Percentiles rank a stretch among this genome's conserved stretches.
These are phyloP conservation scores for Rhypophila decipiens DNA, from an alignment of 495 filamentous ascomycete genomes.

Conservation along the genomic window DNA sequence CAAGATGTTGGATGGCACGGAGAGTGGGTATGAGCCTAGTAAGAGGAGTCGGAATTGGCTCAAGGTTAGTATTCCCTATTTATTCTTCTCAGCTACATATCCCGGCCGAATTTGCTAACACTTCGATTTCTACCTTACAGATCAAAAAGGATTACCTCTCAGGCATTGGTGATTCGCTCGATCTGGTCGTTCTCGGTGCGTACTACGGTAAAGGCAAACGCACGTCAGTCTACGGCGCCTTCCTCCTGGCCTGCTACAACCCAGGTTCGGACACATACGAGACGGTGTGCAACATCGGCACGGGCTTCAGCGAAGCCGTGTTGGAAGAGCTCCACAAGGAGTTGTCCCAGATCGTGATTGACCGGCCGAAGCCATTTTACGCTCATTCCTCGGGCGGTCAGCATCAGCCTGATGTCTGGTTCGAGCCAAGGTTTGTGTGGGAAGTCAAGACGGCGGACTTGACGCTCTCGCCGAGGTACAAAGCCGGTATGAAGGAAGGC, in stretches of 20 bases:
- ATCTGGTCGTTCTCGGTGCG: conserved; percentile 91
- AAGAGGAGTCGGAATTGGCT: conserved; percentile 97
- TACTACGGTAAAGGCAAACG: conserved; percentile 94
- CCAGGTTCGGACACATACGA: conserved; percentile 70
- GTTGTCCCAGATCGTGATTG: conserved; percentile 68
- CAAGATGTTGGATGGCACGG: conserved; percentile 91
- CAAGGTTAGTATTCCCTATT: conserved; percentile 52
- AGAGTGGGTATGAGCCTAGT: conserved; percentile 90
- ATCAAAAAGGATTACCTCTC: conserved; percentile 97
- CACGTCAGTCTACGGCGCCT: conserved; percentile 89
- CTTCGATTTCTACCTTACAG: conserved; percentile 29
- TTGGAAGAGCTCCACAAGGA: conserved; percentile 74
- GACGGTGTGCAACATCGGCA: conserved; percentile 96
- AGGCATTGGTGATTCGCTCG: conserved; percentile 89
- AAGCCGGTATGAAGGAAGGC: conserved; percentile 62
- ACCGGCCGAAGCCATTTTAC: conserved; percentile 91
- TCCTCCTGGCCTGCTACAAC: conserved; percentile 93
- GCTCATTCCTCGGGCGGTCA: conserved; percentile 73
- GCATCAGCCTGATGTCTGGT: conserved; percentile 97
- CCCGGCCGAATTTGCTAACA: neutral
- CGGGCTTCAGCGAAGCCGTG: conserved; percentile 84
- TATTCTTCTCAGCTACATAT: neutral
- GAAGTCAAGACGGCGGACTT: conserved; percentile 96
- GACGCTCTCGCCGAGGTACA: conserved; percentile 86
- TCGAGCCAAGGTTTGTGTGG: conserved; percentile 91